phyloP scores from a whole-genome alignment of 1,284 basidiomycete genomes.

The Ustilago hordei region DNA sequence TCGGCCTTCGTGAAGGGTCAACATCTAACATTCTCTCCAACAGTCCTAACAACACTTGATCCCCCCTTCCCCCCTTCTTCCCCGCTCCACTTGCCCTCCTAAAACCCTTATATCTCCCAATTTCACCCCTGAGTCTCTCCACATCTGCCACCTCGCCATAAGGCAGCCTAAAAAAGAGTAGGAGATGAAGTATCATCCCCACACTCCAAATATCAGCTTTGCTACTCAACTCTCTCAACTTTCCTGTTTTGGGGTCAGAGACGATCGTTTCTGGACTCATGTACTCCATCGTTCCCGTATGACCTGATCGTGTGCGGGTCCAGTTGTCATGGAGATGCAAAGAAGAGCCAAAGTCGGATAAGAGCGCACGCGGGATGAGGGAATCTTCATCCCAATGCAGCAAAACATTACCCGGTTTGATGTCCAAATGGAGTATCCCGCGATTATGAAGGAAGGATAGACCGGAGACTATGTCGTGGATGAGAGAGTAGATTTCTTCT shows the following conservation, averaged over 20 bases:
- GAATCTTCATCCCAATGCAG: slow-evolving; percentile 91
- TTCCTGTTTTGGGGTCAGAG: slow-evolving; percentile 72
- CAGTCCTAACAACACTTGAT: slow-evolving; percentile 76
- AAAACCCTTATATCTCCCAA: slow-evolving; percentile 80
- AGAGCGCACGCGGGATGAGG: slow-evolving; percentile 81
- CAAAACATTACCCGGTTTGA: slow-evolving; percentile 92
- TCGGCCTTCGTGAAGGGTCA: slow-evolving; percentile 76
- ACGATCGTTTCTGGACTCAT: slow-evolving; percentile 82
- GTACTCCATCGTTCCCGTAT: slow-evolving; percentile 87
- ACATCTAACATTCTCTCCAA: slow-evolving; percentile 79
- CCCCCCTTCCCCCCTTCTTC: slow-evolving; percentile 75
- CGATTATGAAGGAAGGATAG: slow-evolving; percentile 63
- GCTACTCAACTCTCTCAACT: slow-evolving; percentile 80
- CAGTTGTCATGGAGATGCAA: slow-evolving; percentile 59
- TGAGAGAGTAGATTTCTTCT: slow-evolving; percentile 62
- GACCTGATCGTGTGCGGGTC: slow-evolving; percentile 75
- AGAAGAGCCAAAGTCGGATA: slow-evolving; percentile 94
- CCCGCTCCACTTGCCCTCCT: background rate
- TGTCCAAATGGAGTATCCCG: slow-evolving; percentile 83
- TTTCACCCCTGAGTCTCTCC: slow-evolving; percentile 78
- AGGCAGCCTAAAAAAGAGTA: slow-evolving; percentile 82
- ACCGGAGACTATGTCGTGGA: slow-evolving; percentile 61
- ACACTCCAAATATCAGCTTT: slow-evolving; percentile 76
- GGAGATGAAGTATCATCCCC: slow-evolving; percentile 90
- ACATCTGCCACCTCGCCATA: slow-evolving; percentile 73